A percentile compares a stretch with the other conserved stretches of the same genome.
These are phyloP conservation scores for Coniochaeta sp. DNA, from an alignment of 2,329 filamentous ascomycete genomes.

Conservation along the genomic window DNA sequence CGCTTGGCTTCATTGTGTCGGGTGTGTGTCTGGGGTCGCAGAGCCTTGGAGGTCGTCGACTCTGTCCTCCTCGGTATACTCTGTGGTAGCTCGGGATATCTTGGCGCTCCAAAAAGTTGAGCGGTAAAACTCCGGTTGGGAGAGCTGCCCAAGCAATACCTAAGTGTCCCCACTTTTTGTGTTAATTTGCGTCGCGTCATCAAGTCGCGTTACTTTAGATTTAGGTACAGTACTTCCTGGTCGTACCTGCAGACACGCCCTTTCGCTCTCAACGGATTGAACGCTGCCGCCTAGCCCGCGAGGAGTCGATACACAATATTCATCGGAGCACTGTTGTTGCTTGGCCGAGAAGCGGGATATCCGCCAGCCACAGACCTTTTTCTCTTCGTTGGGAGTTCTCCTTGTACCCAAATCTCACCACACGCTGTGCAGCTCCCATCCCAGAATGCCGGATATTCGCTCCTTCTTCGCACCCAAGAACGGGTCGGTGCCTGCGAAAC, in stretches of 20 bases:
- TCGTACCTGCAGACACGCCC: neutral
- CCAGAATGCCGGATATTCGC: constrained; percentile 78
- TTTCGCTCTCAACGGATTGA: neutral
- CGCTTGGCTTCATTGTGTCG: constrained; percentile 34
- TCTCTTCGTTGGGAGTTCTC: neutral
- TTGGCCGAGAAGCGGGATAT: neutral
- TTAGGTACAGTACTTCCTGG: too few species aligned
- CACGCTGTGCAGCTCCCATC: neutral
- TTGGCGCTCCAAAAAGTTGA: neutral
- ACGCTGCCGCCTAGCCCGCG: neutral
- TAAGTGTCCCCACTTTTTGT: neutral
- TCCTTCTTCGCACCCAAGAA: constrained; percentile 82
- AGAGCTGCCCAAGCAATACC: too few species aligned
- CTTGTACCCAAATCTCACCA: neutral
- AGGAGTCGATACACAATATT: neutral
- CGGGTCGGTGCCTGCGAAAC: constrained; percentile 43
- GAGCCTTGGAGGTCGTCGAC: neutral
- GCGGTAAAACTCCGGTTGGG: constrained; percentile 4
- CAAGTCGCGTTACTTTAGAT: neutral
- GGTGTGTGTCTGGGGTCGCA: constrained; percentile 1
- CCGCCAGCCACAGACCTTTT: neutral
- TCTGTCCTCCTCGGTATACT: too few species aligned
- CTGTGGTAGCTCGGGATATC: neutral
- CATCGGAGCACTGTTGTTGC: neutral
- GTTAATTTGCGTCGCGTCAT: neutral